These are phyloP conservation scores for Talaromyces pinophilus DNA, from an alignment of 2,329 filamentous ascomycete species.

Conservation along the genomic window DNA sequence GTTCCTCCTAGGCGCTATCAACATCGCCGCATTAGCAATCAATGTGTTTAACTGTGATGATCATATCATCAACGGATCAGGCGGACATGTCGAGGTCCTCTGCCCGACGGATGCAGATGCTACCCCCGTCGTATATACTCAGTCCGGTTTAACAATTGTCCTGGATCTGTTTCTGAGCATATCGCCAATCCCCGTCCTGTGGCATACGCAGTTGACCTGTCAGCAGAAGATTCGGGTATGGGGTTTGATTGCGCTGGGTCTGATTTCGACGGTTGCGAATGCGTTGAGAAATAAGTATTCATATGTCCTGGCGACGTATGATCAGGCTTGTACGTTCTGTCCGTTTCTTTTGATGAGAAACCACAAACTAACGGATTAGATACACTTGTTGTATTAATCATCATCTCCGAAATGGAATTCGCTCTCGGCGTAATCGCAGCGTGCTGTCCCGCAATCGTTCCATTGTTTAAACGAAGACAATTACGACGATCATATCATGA, in stretches of 20 bases:
- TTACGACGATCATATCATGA: neutral
- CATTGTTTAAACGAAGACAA: neutral
- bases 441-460: neutral
- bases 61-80: neutral
- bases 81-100: neutral
- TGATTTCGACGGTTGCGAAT: conserved; percentile 2
- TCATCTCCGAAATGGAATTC: neutral
- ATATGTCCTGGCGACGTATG: neutral
- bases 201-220: neutral
- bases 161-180: neutral
- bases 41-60: neutral
- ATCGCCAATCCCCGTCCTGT: neutral
- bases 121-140: neutral
- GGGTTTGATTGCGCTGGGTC: neutral
- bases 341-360: neutral
- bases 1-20: neutral
- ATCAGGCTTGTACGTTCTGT: neutral
- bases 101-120: neutral
- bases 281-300: neutral
- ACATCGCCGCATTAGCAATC: neutral
- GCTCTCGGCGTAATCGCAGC: neutral
- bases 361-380: neutral
- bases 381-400: neutral
- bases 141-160: neutral
- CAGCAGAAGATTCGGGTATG: neutral